phyloP scores from a whole-genome alignment of 257 asterid species.

The Linderniella brevidens region DNA sequence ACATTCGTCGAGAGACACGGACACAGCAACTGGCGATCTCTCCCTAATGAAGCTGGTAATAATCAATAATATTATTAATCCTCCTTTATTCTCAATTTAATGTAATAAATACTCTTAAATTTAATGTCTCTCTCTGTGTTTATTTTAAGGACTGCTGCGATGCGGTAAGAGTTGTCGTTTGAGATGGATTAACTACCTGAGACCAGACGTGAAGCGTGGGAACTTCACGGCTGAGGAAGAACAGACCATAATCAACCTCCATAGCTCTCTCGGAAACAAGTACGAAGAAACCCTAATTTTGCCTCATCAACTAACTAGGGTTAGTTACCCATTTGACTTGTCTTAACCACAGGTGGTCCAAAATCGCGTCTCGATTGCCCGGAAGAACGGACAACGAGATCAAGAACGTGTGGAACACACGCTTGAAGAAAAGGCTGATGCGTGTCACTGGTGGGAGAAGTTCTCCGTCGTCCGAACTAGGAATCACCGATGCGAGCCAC shows the following conservation, averaged over 20 bases:
- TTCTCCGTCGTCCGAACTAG: too few relatives aligned
- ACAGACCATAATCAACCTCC: constrained; percentile 44
- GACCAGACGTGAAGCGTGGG: constrained; percentile 70
- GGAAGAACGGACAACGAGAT: constrained; percentile 64
- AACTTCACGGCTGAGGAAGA: constrained; percentile 50
- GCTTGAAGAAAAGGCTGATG: constrained; percentile 28
- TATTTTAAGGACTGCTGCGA: constrained; percentile 33
- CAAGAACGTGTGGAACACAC: constrained; percentile 54
- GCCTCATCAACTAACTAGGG: too few relatives aligned
- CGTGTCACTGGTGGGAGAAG: too few relatives aligned
- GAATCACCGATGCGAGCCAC: too few relatives aligned
- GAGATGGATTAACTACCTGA: constrained; percentile 76
- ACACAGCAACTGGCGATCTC: constrained; percentile 64
- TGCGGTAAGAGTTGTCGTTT: constrained; percentile 76
- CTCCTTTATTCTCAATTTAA: too few relatives aligned
- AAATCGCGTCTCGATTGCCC: constrained; percentile 36
- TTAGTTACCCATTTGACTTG: too few relatives aligned
- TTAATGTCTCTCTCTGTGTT: background rate
- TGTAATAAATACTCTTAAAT: too few relatives aligned
- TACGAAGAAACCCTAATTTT: constrained; percentile 9
- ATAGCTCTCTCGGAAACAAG: constrained; percentile 47
- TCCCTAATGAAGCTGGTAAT: constrained; percentile 58
- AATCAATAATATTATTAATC: background rate
- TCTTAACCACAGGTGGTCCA: constrained; percentile 34
- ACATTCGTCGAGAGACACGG: constrained; percentile 36